phyloP scores from a whole-genome alignment of 1,284 basidiomycete species.

The Phylloboletellus chloephorus region DNA sequence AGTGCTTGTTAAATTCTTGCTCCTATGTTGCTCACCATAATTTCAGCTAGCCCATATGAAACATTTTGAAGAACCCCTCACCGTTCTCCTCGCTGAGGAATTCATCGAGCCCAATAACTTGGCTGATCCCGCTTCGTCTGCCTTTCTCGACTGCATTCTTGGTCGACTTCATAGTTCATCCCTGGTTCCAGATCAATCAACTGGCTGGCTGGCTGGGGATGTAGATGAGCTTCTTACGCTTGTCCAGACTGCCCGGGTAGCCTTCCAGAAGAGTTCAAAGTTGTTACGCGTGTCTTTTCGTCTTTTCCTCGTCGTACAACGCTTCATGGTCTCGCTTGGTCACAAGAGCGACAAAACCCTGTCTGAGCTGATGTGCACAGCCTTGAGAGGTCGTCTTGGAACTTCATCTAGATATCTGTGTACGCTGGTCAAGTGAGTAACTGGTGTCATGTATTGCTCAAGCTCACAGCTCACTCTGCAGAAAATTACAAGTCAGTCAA shows the following conservation, averaged over 20 bases:
- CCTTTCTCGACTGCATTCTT: slow-evolving; percentile 41
- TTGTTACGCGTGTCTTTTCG: slow-evolving; percentile 44
- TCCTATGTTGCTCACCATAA: slow-evolving; percentile 1
- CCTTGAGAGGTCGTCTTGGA: slow-evolving; percentile 39
- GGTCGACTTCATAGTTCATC: slow-evolving; percentile 32
- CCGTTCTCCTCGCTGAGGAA: slow-evolving; percentile 33
- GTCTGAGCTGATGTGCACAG: slow-evolving; percentile 33
- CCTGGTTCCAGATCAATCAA: slow-evolving; percentile 9
- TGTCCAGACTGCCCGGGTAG: slow-evolving; percentile 36
- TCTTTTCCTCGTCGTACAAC: slow-evolving; percentile 41
- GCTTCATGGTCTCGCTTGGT: slow-evolving; percentile 38
- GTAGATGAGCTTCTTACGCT: slow-evolving; percentile 30
- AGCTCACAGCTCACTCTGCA: slow-evolving; percentile 22
- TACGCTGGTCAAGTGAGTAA: slow-evolving; percentile 42
- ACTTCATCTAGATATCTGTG: slow-evolving; percentile 42
- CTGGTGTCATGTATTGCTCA: neutral
- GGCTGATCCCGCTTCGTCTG: slow-evolving; percentile 16
- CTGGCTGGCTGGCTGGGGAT: slow-evolving; percentile 18
- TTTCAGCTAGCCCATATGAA: slow-evolving; percentile 56
- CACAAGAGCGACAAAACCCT: slow-evolving; percentile 32
- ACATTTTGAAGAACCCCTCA: slow-evolving; percentile 61
- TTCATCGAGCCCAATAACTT: slow-evolving; percentile 20
- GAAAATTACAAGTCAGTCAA: slow-evolving; percentile 42
- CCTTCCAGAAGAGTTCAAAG: slow-evolving; percentile 34
- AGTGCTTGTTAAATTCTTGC: neutral